phyloP scores from a whole-genome alignment of 257 asterid species.

The Cordia subcordata region DNA sequence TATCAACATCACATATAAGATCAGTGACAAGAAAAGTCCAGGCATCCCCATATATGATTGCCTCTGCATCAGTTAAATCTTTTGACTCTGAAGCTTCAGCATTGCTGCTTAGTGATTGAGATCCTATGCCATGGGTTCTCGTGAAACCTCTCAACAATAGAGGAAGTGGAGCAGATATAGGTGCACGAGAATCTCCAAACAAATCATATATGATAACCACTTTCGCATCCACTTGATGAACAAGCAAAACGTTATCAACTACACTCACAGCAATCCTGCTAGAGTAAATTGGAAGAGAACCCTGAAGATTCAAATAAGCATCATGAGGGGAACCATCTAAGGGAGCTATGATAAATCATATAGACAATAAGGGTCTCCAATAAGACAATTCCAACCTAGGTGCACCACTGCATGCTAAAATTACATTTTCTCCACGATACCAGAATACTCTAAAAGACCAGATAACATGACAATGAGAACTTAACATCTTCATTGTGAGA shows the following conservation, averaged over 20 bases:
- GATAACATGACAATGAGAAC: not conserved
- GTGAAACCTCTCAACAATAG: conserved; percentile 67
- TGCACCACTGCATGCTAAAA: not conserved
- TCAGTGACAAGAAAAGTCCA: conserved; percentile 91
- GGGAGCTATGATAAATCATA: not conserved
- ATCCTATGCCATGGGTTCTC: conserved; percentile 39
- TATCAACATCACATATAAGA: conserved; percentile 68
- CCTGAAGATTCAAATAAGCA: conserved; percentile 45
- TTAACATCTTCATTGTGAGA: not conserved
- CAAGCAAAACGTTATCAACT: conserved; percentile 79
- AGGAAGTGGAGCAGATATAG: conserved; percentile 96
- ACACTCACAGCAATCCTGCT: conserved; percentile 66
- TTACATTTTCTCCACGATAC: not conserved
- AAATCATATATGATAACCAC: conserved; percentile 84
- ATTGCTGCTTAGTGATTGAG: conserved; percentile 37
- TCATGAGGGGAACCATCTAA: conserved; percentile 9
- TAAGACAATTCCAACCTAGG: not conserved
- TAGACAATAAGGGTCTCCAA: conserved; percentile 3
- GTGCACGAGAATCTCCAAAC: conserved; percentile 66
- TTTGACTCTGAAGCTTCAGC: conserved; percentile 38
- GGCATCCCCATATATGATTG: conserved; percentile 61
- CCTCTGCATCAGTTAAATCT: conserved; percentile 39
- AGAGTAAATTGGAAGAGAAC: conserved; percentile 83
- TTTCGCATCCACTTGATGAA: conserved; percentile 96
- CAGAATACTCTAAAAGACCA: not conserved